Percentiles rank a stretch among this genome's conserved stretches.
phyloP scores from a whole-genome alignment of 2,329 filamentous ascomycete genomes.

The Zymoseptoria ardabiliae region DNA sequence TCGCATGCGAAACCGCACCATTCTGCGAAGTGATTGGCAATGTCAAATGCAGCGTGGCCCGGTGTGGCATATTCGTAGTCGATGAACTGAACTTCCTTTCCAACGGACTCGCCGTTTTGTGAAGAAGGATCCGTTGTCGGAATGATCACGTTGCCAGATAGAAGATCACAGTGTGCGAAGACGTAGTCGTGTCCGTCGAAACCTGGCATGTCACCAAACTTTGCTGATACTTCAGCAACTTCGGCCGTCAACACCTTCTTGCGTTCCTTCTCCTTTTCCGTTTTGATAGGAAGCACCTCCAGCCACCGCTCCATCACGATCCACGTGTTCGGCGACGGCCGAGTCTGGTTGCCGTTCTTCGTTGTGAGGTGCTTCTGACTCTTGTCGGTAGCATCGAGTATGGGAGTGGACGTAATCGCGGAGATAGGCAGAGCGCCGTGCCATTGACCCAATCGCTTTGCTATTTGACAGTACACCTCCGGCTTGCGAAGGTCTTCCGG shows the following conservation, averaged over 20 bases:
- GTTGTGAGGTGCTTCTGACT: constrained; percentile 18
- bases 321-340: constrained; percentile 85
- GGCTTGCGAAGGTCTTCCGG: constrained; percentile 72
- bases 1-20: constrained; percentile 98
- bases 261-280: constrained; percentile 59
- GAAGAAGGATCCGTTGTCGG: constrained; percentile 22
- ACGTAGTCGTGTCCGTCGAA: constrained; percentile 73
- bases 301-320: constrained; percentile 96
- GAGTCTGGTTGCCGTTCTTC: constrained; percentile 36
- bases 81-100: constrained; percentile 65
- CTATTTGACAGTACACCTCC: constrained; percentile 73
- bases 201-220: constrained; percentile 69
- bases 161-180: constrained; percentile 89
- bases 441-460: constrained; percentile 82
- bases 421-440: constrained; percentile 63
- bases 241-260: constrained; percentile 66
- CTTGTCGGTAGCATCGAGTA: constrained; percentile 15
- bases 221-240: constrained; percentile 59
- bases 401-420: constrained; percentile 38
- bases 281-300: constrained; percentile 67
- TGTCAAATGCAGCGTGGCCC: constrained; percentile 88
- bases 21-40: constrained; percentile 96
- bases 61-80: constrained; percentile 98
- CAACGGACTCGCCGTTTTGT: constrained; percentile 15
- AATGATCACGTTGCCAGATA: constrained; percentile 97